Conservation (phyloP, 1,139 yeast species). For the Taphrina wiesneri region DNA sequence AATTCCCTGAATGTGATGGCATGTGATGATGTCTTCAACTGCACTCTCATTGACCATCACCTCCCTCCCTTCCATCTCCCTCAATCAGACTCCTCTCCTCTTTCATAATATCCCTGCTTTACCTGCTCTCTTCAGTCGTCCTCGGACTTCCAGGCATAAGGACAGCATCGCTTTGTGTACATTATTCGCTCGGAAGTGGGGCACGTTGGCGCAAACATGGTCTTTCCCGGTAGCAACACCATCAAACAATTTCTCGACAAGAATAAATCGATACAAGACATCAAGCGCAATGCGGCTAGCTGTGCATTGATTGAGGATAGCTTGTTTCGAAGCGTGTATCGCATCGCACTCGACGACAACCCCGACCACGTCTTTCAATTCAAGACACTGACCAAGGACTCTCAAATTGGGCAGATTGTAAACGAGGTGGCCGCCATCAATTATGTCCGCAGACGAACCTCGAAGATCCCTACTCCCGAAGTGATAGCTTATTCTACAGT, state of each 20-base stretch:
- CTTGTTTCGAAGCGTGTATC: not conserved
- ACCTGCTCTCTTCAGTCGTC: not conserved
- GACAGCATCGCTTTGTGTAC: too few species aligned
- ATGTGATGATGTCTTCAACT: too few species aligned
- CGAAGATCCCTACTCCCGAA: not conserved
- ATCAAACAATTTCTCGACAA: constrained; percentile 4
- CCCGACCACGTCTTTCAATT: not conserved
- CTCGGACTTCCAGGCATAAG: too few species aligned
- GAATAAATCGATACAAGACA: not conserved
- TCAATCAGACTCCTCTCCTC: too few species aligned
- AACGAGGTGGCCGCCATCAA: constrained; percentile 16
- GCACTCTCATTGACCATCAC: not conserved
- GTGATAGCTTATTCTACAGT: constrained; percentile 6
- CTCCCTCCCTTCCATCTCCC: too few species aligned
- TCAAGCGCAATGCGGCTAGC: not conserved
- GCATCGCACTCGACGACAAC: not conserved
- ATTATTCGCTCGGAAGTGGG: not conserved
- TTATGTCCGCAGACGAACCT: not conserved
- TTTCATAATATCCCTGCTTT: too few species aligned
- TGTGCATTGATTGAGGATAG: not conserved
- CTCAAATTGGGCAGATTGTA: not conserved
- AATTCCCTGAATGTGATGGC: too few species aligned
- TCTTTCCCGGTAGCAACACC: not conserved
- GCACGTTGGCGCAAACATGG: not conserved
- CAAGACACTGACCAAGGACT: constrained; percentile 3